phyloP scores from a whole-genome alignment of 768 basidiomycete species.

The Artomyces pyxidatus region DNA sequence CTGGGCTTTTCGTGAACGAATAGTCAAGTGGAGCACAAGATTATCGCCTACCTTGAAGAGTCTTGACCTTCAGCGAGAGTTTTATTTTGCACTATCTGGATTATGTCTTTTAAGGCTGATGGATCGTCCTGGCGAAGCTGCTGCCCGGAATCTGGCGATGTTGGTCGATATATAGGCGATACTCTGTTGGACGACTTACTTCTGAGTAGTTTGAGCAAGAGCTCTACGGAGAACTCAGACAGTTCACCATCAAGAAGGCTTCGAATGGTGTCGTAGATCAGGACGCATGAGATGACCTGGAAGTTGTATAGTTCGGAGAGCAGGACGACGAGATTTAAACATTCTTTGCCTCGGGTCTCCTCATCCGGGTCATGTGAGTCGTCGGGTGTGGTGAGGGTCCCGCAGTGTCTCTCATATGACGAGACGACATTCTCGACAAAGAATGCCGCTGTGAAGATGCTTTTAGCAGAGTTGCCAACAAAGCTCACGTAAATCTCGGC shows the following conservation, averaged over 20 bases:
- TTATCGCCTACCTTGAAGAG: slow-evolving; percentile 39
- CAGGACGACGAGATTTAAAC: slow-evolving; percentile 79
- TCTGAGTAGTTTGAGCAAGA: slow-evolving; percentile 76
- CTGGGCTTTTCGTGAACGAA: slow-evolving; percentile 31
- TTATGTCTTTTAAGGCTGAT: slow-evolving; percentile 83
- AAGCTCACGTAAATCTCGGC: slow-evolving; percentile 17
- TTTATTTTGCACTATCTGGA: slow-evolving; percentile 71
- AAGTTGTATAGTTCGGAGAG: slow-evolving; percentile 95
- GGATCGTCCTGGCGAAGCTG: slow-evolving; percentile 92
- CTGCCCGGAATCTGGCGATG: slow-evolving; percentile 68
- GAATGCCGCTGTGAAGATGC: slow-evolving; percentile 52
- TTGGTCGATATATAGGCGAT: neutral
- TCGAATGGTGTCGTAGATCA: slow-evolving; percentile 89
- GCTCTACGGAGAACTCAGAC: slow-evolving; percentile 76
- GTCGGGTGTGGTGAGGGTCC: slow-evolving; percentile 18
- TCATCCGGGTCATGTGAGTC: slow-evolving; percentile 11
- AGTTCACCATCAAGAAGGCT: slow-evolving; percentile 56
- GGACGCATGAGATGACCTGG: slow-evolving; percentile 79
- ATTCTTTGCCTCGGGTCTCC: slow-evolving; percentile 68
- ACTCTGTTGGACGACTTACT: slow-evolving; percentile 39
- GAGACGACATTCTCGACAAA: slow-evolving; percentile 69
- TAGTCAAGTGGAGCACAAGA: neutral
- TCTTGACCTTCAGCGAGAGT: slow-evolving; percentile 44
- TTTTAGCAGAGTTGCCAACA: neutral
- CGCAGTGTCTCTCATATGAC: slow-evolving; percentile 55